A percentile compares a stretch with the other conserved stretches of the same genome.
Conservation (phyloP, 108 stramenopile species). For the Nitzschia sp. region DNA sequence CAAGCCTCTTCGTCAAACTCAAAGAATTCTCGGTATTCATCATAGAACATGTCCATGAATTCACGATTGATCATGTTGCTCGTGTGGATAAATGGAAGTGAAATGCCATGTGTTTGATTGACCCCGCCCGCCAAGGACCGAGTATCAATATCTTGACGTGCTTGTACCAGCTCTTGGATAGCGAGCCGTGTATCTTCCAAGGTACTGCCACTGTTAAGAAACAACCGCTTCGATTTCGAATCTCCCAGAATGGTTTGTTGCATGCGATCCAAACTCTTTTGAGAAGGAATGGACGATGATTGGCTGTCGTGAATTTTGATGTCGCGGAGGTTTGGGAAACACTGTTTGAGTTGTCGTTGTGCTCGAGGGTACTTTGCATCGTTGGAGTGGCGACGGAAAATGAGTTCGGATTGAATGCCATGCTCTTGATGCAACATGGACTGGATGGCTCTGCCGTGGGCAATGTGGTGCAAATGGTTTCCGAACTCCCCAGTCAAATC, state of each 20-base stretch:
- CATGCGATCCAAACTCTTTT: constrained; percentile 11
- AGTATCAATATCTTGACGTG: not conserved
- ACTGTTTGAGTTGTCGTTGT: constrained; percentile 18
- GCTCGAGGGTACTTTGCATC: constrained; percentile 18
- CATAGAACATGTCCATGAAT: constrained; percentile 18
- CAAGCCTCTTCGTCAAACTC: constrained; percentile 31
- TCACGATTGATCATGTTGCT: constrained; percentile 11
- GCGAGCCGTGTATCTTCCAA: constrained; percentile 1
- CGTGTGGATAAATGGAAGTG: constrained; percentile 9
- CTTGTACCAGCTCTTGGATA: not conserved
- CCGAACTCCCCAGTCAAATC: constrained; percentile 50
- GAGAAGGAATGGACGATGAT: constrained; percentile 1
- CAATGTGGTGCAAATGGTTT: constrained; percentile 42
- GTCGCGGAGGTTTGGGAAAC: constrained; percentile 33
- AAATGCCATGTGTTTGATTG: not conserved
- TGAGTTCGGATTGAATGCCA: constrained; percentile 9
- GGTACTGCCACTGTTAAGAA: constrained; percentile 1
- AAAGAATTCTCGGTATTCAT: constrained; percentile 31
- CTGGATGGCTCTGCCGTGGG: constrained; percentile 28
- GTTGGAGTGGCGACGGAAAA: constrained; percentile 7
- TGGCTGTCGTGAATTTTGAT: constrained; percentile 18
- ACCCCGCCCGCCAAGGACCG: not conserved
- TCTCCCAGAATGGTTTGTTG: constrained; percentile 8
- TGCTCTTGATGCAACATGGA: constrained; percentile 26
- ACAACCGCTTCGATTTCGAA: not conserved